Evolutionary conservation across 2,329 filamentous ascomycete genomes (phyloP), one percentile per base, ranked within the genome.

Genomic region (Clonostachys byssicola): DNA sequence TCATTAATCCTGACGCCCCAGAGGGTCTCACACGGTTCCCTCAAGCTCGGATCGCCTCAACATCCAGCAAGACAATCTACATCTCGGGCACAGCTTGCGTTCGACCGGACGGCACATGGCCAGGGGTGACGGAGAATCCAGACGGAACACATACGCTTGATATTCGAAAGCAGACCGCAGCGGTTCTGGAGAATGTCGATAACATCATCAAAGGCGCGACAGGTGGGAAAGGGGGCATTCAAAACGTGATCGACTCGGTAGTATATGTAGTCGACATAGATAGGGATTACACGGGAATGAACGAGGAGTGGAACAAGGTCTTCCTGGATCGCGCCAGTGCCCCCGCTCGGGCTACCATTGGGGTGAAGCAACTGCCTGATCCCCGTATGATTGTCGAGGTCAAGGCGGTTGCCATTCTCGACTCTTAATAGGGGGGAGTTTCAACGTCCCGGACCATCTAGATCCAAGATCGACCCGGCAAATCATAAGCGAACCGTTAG

Each of bases 231-330:
- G 67, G 60, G 1, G 58, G 60, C 43, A 53, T 71, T 14, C 51
- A 60, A 14, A 70, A 70, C 50, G 51, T 70, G 5, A 63, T 71
- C 17, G 66, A 71, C 41, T 56, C 67, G 4, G 63, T 65, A 12
- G 66, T 73, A 12, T 73, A 69, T 45, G 54, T 72, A 6, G 40
- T 66, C 10, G 65, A 72, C 49, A 71, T 71, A 65, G 60, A 69
- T 49, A 56, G 52, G 1, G 57, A 73, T 33, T 72, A 73, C 48
- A 59, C 60, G 6, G 69, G 63, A 14, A 72, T 72, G 68, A 72
- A 73, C 44, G 68, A 70, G 52, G 69, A 68, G 52, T 73, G 70
- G 70, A 73, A 73, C 50, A 67, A 68, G 53, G 60, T 72, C 8
- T 73, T 67, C 49, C 30, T 59, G 13, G 60, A 62, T 34, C 60